Evolutionary conservation across 2,329 filamentous ascomycete species (phyloP).

Genomic region (Colletotrichum phormii): DNA sequence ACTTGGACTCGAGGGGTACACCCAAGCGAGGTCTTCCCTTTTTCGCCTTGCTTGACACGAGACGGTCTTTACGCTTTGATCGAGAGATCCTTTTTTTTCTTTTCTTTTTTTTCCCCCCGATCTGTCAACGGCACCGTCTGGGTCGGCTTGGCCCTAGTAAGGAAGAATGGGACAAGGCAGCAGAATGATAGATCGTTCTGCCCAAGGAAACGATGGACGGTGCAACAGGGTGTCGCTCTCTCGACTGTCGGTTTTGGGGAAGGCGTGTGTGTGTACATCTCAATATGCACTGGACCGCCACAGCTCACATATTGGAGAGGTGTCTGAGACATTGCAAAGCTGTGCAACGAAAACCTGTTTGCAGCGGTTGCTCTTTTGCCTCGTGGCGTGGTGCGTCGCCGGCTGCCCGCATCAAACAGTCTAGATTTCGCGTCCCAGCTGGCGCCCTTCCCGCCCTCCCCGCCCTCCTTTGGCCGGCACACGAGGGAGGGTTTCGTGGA

Average conservation of each 20-base stretch:
- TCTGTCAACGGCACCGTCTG: slow-evolving; percentile 10
- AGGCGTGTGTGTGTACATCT: slow-evolving; percentile 9
- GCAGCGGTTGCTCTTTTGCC: slow-evolving; percentile 12
- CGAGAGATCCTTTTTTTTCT: slow-evolving; percentile 1
- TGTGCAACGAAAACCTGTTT: slow-evolving; percentile 30
- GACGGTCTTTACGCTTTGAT: not conserved
- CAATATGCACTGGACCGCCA: slow-evolving; percentile 22
- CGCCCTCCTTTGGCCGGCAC: not conserved
- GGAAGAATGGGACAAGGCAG: slow-evolving; percentile 17
- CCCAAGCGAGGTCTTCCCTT: not conserved
- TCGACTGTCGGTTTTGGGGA: not conserved
- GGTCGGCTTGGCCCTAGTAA: not conserved
- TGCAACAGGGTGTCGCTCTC: not conserved
- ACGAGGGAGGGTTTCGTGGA: not conserved
- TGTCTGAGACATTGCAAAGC: slow-evolving; percentile 26
- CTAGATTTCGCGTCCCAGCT: slow-evolving; percentile 9
- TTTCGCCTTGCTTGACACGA: slow-evolving; percentile 2
- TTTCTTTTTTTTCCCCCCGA: too few species aligned
- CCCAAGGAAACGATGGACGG: not conserved
- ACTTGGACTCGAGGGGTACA: not conserved
- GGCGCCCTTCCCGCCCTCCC: not conserved
- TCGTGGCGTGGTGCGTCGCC: slow-evolving; percentile 31
- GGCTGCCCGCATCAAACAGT: slow-evolving; percentile 12
- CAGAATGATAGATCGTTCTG: not conserved
- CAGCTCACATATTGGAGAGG: not conserved